A percentile compares a stretch with the other conserved stretches of the same genome.
Conservation (phyloP, 2,329 filamentous ascomycete species). For the Nemania serpens region DNA sequence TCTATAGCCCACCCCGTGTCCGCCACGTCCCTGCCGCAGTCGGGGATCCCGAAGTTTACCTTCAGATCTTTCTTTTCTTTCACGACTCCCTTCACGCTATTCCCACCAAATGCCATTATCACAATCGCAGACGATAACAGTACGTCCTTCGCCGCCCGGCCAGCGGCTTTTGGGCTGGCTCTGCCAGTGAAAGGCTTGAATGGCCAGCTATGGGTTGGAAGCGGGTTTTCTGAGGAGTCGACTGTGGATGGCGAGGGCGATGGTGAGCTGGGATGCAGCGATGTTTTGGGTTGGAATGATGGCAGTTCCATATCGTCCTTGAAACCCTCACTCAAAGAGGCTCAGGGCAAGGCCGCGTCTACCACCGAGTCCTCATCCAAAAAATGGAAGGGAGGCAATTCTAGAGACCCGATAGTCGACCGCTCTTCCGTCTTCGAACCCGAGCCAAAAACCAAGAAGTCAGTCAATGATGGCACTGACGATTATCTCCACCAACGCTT, state of each 20-base stretch:
- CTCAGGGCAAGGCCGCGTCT: conserved; percentile 38
- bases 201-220: conserved; percentile 91
- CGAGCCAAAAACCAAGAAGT: conserved; percentile 39
- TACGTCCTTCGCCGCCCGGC: conserved; percentile 91
- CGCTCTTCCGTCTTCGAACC: conserved; percentile 33
- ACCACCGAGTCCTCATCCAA: conserved; percentile 41
- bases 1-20: conserved; percentile 43
- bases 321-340: conserved; percentile 47
- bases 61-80: conserved; percentile 69
- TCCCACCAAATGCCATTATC: conserved; percentile 93
- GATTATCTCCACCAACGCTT: conserved; percentile 72
- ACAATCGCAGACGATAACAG: conserved; percentile 97
- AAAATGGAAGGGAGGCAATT: conserved; percentile 44
- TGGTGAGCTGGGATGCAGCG: conserved; percentile 91
- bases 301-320: conserved; percentile 54
- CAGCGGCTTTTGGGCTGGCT: conserved; percentile 87
- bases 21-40: conserved; percentile 33
- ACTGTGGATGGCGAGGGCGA: conserved; percentile 67
- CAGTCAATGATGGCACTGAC: conserved; percentile 76
- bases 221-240: conserved; percentile 83
- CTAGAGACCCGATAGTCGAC: conserved; percentile 40
- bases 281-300: conserved; percentile 86
- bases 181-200: conserved; percentile 78
- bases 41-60: conserved; percentile 46
- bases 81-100: conserved; percentile 80